These are phyloP conservation scores for Polychytrium aggregatum DNA, from an alignment of 192 early-diverging fungal species.

Conservation along the genomic window DNA sequence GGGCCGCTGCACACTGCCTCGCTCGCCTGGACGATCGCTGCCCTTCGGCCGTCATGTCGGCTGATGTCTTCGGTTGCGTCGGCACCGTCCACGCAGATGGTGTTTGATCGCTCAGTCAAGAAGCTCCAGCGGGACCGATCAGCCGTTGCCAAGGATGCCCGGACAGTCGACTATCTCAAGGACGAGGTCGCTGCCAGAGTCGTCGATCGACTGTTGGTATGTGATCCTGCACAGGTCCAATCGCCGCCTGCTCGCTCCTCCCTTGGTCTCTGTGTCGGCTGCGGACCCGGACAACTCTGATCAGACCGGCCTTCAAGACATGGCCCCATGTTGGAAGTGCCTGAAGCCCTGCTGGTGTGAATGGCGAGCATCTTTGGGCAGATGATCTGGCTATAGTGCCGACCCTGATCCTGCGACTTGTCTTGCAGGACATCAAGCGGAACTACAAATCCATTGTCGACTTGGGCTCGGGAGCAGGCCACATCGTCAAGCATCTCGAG, in stretches of 20 bases:
- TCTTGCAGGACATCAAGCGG: constrained; percentile 75
- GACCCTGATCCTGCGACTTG: constrained; percentile 6
- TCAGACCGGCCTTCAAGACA: not conserved
- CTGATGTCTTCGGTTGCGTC: too few relatives aligned
- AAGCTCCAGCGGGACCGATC: constrained; percentile 66
- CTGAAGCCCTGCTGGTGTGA: too few relatives aligned
- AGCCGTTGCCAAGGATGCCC: constrained; percentile 38
- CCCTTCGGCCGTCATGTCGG: too few relatives aligned
- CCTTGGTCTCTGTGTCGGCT: constrained; percentile 1
- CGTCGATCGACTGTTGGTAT: constrained; percentile 73
- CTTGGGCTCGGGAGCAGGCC: constrained; percentile 77
- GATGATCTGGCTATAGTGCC: too few relatives aligned
- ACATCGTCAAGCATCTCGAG: constrained; percentile 73
- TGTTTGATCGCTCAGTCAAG: constrained; percentile 79
- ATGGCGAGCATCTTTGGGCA: too few relatives aligned
- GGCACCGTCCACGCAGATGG: too few relatives aligned
- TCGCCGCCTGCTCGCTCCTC: not conserved
- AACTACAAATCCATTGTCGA: constrained; percentile 77
- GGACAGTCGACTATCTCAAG: constrained; percentile 78
- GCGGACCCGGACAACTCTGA: too few relatives aligned
- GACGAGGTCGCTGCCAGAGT: constrained; percentile 82
- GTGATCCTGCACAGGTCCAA: not conserved
- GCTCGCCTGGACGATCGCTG: too few relatives aligned
- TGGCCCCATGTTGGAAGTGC: too few relatives aligned
- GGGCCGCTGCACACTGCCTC: too few relatives aligned